A percentile compares a stretch with the other conserved stretches of the same genome.
phyloP scores from a whole-genome alignment of 306 rosid genomes.

The Dicorynia guianensis region DNA sequence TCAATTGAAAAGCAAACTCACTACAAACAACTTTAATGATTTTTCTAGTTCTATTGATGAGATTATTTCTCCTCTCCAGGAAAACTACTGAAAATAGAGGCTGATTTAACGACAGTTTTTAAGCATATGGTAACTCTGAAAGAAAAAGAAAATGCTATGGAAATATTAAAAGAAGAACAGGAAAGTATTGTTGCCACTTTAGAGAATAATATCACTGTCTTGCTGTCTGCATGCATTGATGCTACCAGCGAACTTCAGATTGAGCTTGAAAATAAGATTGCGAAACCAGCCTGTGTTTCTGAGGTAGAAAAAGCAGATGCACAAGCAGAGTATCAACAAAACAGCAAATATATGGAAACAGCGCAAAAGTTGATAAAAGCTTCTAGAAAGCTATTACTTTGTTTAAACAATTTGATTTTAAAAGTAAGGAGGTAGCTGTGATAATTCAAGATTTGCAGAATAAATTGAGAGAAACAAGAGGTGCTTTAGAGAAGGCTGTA shows the following conservation, averaged over 20 bases:
- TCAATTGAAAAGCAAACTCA: conserved; percentile 56
- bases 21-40: conserved; percentile 63
- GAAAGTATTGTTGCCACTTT: conserved; percentile 54
- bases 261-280: conserved; percentile 62
- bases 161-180: conserved; percentile 67
- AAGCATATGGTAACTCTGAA: conserved; percentile 59
- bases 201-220: conserved; percentile 60
- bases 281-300: conserved; percentile 51
- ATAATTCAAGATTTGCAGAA: conserved; percentile 69
- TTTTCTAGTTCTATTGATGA: conserved; percentile 68
- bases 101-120: conserved; percentile 45
- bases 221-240: conserved; percentile 69
- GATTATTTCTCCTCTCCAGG: conserved; percentile 60
- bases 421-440: conserved; percentile 55
- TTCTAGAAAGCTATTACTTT: conserved; percentile 59
- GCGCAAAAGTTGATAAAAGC: conserved; percentile 60
- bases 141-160: conserved; percentile 56
- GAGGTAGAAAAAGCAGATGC: conserved; percentile 57
- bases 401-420: conserved; percentile 59
- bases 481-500: conserved; percentile 53
- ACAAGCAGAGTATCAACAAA: conserved; percentile 41
- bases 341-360: conserved; percentile 50
- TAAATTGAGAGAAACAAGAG: conserved; percentile 59
- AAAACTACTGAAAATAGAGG: conserved; percentile 63
- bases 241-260: conserved; percentile 69